Percentiles rank a stretch among this genome's conserved stretches.
Conservation (phyloP, 257 asterid species). For the Penstemon davidsonii region DNA sequence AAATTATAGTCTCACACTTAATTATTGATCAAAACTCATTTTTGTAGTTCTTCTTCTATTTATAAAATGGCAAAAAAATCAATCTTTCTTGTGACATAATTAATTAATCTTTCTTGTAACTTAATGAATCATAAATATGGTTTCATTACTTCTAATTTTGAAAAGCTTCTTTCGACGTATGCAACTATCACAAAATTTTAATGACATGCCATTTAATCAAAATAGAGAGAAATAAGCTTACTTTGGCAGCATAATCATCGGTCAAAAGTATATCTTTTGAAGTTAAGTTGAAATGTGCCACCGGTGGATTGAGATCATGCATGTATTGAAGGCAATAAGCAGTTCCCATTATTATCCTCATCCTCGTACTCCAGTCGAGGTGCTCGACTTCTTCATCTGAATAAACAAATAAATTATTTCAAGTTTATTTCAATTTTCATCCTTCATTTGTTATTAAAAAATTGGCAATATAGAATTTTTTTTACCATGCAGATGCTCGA, state of each 20-base stretch:
- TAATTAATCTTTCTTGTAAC: too few relatives aligned
- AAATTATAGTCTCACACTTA: too few relatives aligned
- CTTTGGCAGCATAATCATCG: constrained; percentile 96
- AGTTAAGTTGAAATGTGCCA: constrained; percentile 51
- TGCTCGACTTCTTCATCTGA: constrained; percentile 80
- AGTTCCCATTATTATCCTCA: constrained; percentile 81
- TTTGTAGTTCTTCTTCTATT: too few relatives aligned
- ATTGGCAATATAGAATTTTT: too few relatives aligned
- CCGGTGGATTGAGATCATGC: constrained; percentile 76
- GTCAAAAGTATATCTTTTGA: constrained; percentile 59
- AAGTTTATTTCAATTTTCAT: neutral
- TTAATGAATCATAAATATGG: neutral
- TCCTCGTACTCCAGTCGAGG: constrained; percentile 83
- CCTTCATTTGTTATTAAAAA: too few relatives aligned
- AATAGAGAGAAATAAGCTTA: constrained; percentile 30
- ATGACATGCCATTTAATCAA: neutral
- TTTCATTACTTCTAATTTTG: neutral
- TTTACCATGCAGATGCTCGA: constrained; percentile 70
- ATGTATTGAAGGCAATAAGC: constrained; percentile 78
- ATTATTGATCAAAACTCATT: too few relatives aligned
- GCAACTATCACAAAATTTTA: neutral
- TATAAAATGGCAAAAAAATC: too few relatives aligned
- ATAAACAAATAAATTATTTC: constrained; percentile 14
- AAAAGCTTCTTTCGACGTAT: too few relatives aligned
- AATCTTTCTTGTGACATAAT: too few relatives aligned